Base-by-base conservation (phyloP, 2,329 filamentous ascomycete genomes). In the Cordyceps javanica region DNA sequence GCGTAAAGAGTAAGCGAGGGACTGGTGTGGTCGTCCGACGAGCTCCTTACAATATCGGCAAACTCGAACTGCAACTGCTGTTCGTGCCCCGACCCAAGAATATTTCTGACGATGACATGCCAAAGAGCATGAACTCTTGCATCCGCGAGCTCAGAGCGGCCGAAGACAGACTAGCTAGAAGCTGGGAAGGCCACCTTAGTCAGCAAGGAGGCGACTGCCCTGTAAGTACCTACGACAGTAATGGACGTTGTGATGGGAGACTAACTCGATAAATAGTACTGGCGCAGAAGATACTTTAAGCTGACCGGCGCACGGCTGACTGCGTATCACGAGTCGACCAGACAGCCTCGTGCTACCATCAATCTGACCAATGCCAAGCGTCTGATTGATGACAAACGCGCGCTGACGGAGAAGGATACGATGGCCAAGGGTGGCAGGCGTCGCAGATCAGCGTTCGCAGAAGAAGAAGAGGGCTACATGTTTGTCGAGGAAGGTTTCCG, bases 401-500 rank as follows among this genome's bases (percentile, higher is more conserved):
- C 89, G 21, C 78, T 99, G 49, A 90, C 87, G 7, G 89, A 96
- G 67, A 91, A 90, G 64, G 90, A 95, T 68, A 90, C 87, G 0
- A 86, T 82, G 14, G 88, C 87, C 58, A 89, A 86, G 69, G 83
- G 82, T 62, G 90, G 91, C 57, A 87, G 85, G 64, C 88, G 94
- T 44, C 88, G 94, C 57, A 91, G 95, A 71, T 97, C 92, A 34
- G 94, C 90, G 11, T 99, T 99, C 71, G 92, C 93, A 1, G 94
- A 97, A 72, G 94, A 99, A 63, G 94, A 99, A 74, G 94, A 99
- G 70, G 94, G 94, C 42, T 99, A 99, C 78, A 96, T 97, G 89
- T 99, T 99, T 71, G 93, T 99, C 55, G 94, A 99, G 72, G 94
- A 99, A 71, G 94, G 94, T 3, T 99, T 99, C 87, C 90, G 94